Evolutionary conservation across 805 yeast species (phyloP), one percentile per base, ranked within the genome.

Genomic region (Blastobotrys chiropterorum): DNA sequence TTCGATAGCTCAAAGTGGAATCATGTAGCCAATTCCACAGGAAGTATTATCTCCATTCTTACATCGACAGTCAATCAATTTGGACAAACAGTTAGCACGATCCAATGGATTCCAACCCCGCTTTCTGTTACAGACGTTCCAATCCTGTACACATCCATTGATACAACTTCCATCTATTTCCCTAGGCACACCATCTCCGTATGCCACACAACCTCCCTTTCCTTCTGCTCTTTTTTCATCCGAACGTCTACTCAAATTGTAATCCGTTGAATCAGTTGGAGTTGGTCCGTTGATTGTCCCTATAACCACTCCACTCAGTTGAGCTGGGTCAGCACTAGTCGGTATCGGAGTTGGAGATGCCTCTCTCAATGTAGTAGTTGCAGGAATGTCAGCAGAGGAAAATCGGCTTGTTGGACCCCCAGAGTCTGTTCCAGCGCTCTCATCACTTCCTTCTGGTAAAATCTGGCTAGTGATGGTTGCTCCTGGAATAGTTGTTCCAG

Each of bases 31-130:
- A 26, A 26, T 11, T 11, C 34, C 43, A 7, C 65, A 62, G 51
- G 61, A 58, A n/a, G 57, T 20, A 7, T 44, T 21, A 41, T 61
- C 63, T 15, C 64, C 64, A 30, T 55, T 54, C 13, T 57, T 50
- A 47, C 67, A 62, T 52, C 61, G 55, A 52, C 67, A 63, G 31
- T 49, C 47, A 30, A 58, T 54, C 22, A 62, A 54, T 41, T 49
- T 34, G 53, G 59, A 51, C 49, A 56, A 47, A 52, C 67, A 63
- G 16, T 48, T 41, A 41, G 56, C 50, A 34, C 45, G 40, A 30
- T 54, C 56, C 3, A 43, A 16, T 39, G 38, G 22, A 26, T 59
- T 56, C 21, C 34, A 15, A 22, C 45, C 42, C 15, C 34, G 34
- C 34, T 11, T 26, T 26, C 44, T 38, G 38, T 41, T 41, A 39